phyloP scores from a whole-genome alignment of 2,329 filamentous ascomycete species.

The Aspergillus pseudoterreus region DNA sequence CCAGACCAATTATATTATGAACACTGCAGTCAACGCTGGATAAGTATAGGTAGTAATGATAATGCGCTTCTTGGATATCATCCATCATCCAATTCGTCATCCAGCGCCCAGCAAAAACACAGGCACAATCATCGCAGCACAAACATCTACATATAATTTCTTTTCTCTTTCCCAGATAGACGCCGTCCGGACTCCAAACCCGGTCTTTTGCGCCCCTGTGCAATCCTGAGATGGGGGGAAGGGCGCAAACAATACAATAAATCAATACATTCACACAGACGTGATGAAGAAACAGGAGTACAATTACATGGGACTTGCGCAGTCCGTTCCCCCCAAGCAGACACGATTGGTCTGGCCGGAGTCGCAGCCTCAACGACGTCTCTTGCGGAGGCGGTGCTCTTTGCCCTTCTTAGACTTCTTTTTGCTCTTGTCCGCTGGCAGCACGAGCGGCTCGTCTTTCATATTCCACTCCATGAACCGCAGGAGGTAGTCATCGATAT shows the following conservation, averaged over 20 bases:
- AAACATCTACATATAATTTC: conserved; percentile 1
- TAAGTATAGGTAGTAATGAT: background rate
- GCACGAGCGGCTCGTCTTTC: conserved; percentile 46
- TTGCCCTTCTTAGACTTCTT: conserved; percentile 46
- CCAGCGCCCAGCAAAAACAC: background rate
- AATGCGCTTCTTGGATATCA: background rate
- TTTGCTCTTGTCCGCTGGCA: conserved; percentile 47
- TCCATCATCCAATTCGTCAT: background rate
- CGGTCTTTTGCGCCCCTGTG: background rate
- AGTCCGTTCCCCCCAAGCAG: background rate
- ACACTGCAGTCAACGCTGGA: background rate
- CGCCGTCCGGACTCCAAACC: conserved; percentile 9
- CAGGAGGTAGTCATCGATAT: conserved; percentile 74
- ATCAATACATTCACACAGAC: background rate
- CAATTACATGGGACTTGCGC: conserved; percentile 5
- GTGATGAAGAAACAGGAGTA: conserved; percentile 1
- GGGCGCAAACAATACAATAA: background rate
- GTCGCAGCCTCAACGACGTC: conserved; percentile 20
- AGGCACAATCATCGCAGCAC: background rate
- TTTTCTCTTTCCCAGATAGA: conserved; percentile 1
- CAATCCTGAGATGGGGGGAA: background rate
- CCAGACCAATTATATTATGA: background rate
- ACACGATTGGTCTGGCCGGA: background rate
- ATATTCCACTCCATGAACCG: conserved; percentile 61
- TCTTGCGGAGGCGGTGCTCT: conserved; percentile 42